These are phyloP conservation scores for Rhododendron simsii DNA, from an alignment of 148 eudicot species.

Conservation along the genomic window DNA sequence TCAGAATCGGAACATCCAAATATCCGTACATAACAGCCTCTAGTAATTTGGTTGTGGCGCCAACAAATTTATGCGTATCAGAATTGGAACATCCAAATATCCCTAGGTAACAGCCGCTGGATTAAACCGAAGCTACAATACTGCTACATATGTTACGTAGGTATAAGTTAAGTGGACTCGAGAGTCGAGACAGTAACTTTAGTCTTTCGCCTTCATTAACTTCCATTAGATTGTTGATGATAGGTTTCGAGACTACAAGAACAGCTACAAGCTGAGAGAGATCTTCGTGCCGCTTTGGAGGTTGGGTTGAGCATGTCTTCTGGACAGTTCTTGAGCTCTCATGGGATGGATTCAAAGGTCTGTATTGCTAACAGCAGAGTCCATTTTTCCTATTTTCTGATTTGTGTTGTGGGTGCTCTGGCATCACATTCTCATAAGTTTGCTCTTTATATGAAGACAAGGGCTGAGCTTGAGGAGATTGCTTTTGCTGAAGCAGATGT, in stretches of 20 bases:
- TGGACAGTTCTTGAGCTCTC: conserved; percentile 65
- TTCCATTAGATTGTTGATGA: conserved; percentile 8
- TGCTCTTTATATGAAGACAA: conserved; percentile 52
- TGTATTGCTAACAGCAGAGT: conserved; percentile 7
- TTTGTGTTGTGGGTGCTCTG: background rate
- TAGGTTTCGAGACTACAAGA: conserved; percentile 95
- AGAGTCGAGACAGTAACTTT: too few relatives aligned
- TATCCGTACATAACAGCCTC: too few relatives aligned
- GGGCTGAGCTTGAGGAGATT: conserved; percentile 26
- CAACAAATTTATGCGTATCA: too few relatives aligned
- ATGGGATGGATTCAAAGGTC: conserved; percentile 93
- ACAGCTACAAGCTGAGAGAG: conserved; percentile 98
- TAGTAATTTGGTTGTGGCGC: too few relatives aligned
- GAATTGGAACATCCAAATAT: too few relatives aligned
- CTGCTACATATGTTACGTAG: too few relatives aligned
- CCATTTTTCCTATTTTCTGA: background rate
- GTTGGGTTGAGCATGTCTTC: conserved; percentile 98
- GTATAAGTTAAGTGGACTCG: too few relatives aligned
- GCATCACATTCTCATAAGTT: conserved; percentile 6
- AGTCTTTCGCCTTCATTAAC: background rate
- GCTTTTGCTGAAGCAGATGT: conserved; percentile 99
- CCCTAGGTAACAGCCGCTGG: too few relatives aligned
- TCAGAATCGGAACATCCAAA: too few relatives aligned
- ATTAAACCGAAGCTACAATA: too few relatives aligned
- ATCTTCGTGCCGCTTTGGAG: conserved; percentile 90